Percentiles rank a stretch among this genome's conserved stretches.
These are phyloP conservation scores for Aspergillus unguis DNA, from an alignment of 2,329 filamentous ascomycete species.

Conservation along the genomic window DNA sequence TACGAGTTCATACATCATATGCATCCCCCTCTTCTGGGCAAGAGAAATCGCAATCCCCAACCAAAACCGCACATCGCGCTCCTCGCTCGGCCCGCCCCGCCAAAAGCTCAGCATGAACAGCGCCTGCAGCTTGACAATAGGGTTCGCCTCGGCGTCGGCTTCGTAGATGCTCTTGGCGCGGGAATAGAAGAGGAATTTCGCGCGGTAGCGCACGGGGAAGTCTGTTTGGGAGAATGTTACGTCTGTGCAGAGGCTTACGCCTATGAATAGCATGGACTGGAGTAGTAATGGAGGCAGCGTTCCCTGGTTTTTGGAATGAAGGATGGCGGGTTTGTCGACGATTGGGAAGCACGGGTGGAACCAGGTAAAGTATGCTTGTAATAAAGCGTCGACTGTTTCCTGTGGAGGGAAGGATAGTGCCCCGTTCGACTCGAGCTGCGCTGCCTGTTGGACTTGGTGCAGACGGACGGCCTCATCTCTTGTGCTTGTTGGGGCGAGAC, in stretches of 20 bases:
- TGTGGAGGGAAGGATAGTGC: conserved; percentile 48
- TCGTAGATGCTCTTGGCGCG: conserved; percentile 53
- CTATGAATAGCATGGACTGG: conserved; percentile 55
- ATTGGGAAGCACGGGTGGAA: conserved; percentile 58
- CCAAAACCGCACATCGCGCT: conserved; percentile 52
- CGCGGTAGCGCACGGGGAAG: conserved; percentile 48
- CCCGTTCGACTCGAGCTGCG: conserved; percentile 38
- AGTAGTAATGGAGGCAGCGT: conserved; percentile 47
- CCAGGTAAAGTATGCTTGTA: conserved; percentile 55
- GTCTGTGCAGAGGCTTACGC: conserved; percentile 53
- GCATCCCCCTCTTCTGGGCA: conserved; percentile 48
- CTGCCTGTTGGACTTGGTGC: conserved; percentile 33
- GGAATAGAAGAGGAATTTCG: conserved; percentile 51
- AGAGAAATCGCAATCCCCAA: conserved; percentile 51
- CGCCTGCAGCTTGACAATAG: conserved; percentile 50
- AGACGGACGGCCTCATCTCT: conserved; percentile 20
- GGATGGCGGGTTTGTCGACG: conserved; percentile 47
- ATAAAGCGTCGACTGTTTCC: conserved; percentile 42
- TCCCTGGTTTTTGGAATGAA: conserved; percentile 35
- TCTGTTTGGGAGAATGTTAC: conserved; percentile 45
- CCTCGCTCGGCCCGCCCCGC: conserved; percentile 49
- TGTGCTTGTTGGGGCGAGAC: conserved; percentile 12
- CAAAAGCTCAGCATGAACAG: conserved; percentile 57
- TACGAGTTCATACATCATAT: conserved; percentile 27
- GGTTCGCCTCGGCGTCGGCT: conserved; percentile 52